phyloP scores from a whole-genome alignment of 768 basidiomycete species.

The Leccinellum rugosiceps region DNA sequence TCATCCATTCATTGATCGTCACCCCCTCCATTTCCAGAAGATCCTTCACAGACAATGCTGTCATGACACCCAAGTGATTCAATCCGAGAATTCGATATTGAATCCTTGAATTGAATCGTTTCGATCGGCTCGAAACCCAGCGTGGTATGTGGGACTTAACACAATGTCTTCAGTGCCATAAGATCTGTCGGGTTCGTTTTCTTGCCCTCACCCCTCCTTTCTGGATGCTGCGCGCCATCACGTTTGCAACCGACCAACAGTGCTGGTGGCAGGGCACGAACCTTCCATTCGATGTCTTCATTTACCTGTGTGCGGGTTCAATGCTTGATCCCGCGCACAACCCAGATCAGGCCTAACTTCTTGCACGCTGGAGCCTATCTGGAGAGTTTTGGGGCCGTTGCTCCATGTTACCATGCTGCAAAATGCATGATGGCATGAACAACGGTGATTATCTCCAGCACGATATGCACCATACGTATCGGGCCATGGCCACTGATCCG shows the following conservation, averaged over 20 bases:
- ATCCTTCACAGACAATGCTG: background rate
- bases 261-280: slow-evolving; percentile 5
- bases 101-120: slow-evolving; percentile 16
- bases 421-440: slow-evolving; percentile 11
- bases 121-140: slow-evolving; percentile 8
- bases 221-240: slow-evolving; percentile 1
- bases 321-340: slow-evolving; percentile 2
- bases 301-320: background rate
- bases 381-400: background rate
- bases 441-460: slow-evolving; percentile 26
- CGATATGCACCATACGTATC: background rate
- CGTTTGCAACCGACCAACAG: background rate
- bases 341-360: slow-evolving; percentile 5
- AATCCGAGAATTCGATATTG: background rate
- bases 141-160: background rate
- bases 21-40: slow-evolving; percentile 12
- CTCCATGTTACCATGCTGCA: background rate
- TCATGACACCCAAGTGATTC: background rate
- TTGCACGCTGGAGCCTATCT: slow-evolving; percentile 3
- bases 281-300: background rate
- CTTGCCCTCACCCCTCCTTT: background rate
- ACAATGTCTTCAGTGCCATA: background rate
- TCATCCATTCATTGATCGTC: background rate
- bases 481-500: background rate
- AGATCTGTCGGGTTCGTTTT: background rate